Percentiles rank a stretch among this genome's conserved stretches.
Evolutionary conservation across 192 early-diverging fungal genomes (phyloP).

Genomic region (Diversispora epigaea): DNA sequence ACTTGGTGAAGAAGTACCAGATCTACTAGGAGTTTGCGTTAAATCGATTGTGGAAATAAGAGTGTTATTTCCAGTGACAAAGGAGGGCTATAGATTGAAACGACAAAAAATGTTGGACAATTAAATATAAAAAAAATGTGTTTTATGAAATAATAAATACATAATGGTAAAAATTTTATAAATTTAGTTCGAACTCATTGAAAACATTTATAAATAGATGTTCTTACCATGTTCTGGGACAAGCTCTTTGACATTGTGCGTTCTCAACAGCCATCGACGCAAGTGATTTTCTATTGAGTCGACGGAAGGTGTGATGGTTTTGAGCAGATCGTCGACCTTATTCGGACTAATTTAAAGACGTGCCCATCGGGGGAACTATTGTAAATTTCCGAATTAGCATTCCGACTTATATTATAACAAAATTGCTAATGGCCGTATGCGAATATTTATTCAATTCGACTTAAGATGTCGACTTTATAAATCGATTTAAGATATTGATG

Average conservation of each 20-base stretch:
- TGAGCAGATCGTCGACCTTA: too few species aligned
- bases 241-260: slow-evolving; percentile 12
- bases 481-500: too few species aligned
- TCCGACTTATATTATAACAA: too few species aligned
- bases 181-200: neutral
- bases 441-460: too few species aligned
- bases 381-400: too few species aligned
- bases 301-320: too few species aligned
- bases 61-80: slow-evolving; percentile 7
- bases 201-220: neutral
- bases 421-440: too few species aligned
- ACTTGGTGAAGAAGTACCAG: slow-evolving; percentile 24
- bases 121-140: neutral
- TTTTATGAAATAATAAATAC: neutral
- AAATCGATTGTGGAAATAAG: neutral
- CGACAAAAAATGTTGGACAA: neutral
- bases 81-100: slow-evolving; percentile 10
- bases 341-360: too few species aligned
- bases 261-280: too few species aligned
- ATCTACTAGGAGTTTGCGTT: slow-evolving; percentile 4
- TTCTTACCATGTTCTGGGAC: slow-evolving; percentile 16
- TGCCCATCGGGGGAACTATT: too few species aligned
- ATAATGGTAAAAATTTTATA: neutral
- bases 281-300: too few species aligned
- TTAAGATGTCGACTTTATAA: too few species aligned